Base-by-base conservation (phyloP, 1,139 yeast genomes). In the Arxiozyma heterogenica region DNA sequence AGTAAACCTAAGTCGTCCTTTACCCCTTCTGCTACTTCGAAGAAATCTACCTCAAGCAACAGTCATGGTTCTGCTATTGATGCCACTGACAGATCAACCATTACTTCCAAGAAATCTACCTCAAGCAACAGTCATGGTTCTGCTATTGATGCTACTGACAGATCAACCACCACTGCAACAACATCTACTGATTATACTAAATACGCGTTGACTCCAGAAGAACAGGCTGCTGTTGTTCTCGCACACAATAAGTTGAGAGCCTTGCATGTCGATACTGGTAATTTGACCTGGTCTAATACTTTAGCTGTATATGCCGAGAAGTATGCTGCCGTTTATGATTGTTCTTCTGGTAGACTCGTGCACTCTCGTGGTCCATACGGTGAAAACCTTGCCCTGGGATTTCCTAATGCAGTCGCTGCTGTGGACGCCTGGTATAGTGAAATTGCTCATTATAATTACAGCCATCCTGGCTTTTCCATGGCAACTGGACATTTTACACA, bases 401-500 rank as follows among this genome's bases (percentile, higher is more conserved):
- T 59, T 45, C 74, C 75, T 60, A 70, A n/a, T n/a, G n/a, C 75
- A 42, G 73, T 78, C 9, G 73, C 67, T 34, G 60, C 76, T 39
- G 84, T 82, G 45, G 81, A 80, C 57, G 80, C 84, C 41, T 83
- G 89, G 89, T 83, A 83, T 68, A 69, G 73, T 58, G 89, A 83
- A 71, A 82, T 81, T 61, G 55, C 62, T 17, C 59, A 68, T 54
- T 84, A 82, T 70, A 69, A 77, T 68, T 80, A 71, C 54, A 55
- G 56, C 44, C 58, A 59, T 44, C 55, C 48, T 18, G 54, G 44
- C n/a, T n/a, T n/a, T 50, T 81, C 82, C 41, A 78, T 78, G 8
- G 70, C 70, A 64, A 65, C 72, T 54, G 74, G 71, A 53, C 89
- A 84, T 67, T 84, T 83, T 71, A 83, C 89, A 17, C 88, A 83